phyloP scores from a whole-genome alignment of 352 stramenopile species.

The Pythium dissotocum region DNA sequence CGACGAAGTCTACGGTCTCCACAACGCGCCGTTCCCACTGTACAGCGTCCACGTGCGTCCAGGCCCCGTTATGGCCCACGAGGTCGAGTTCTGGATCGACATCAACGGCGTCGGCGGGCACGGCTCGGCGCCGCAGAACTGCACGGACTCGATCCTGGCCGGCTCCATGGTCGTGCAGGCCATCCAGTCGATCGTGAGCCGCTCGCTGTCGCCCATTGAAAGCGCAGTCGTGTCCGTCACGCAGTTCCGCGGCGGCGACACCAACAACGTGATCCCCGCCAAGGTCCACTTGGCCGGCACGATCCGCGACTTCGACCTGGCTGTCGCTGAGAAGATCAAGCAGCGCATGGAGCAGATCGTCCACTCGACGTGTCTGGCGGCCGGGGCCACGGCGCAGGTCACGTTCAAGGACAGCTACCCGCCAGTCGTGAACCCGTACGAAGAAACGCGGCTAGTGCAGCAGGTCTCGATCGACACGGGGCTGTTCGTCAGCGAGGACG shows the following conservation, averaged over 20 bases:
- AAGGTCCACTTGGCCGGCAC: conserved; percentile 87
- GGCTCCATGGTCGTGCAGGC: conserved; percentile 89
- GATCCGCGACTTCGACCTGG: conserved; percentile 91
- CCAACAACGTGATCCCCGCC: conserved; percentile 95
- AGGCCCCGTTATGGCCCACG: conserved; percentile 91
- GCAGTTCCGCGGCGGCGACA: conserved; percentile 89
- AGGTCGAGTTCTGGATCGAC: conserved; percentile 92
- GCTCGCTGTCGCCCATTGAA: conserved; percentile 89
- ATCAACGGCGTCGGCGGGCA: conserved; percentile 93
- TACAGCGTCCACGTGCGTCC: conserved; percentile 88
- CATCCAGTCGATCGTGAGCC: conserved; percentile 92
- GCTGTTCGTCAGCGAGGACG: conserved; percentile 75
- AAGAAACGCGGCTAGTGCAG: conserved; percentile 78
- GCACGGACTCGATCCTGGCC: conserved; percentile 92
- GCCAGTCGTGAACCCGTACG: conserved; percentile 76
- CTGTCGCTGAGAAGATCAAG: conserved; percentile 83
- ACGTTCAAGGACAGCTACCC: conserved; percentile 73
- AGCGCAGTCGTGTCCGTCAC: conserved; percentile 92
- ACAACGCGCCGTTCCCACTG: conserved; percentile 89
- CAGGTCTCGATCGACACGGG: conserved; percentile 71
- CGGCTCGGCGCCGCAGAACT: conserved; percentile 91
- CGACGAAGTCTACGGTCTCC: conserved; percentile 92
- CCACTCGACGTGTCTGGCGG: conserved; percentile 75
- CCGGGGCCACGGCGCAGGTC: conserved; percentile 71
- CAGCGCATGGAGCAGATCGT: conserved; percentile 85